Base-by-base conservation (phyloP, 2,329 filamentous ascomycete genomes). In the Fusarium keratoplasticum region DNA sequence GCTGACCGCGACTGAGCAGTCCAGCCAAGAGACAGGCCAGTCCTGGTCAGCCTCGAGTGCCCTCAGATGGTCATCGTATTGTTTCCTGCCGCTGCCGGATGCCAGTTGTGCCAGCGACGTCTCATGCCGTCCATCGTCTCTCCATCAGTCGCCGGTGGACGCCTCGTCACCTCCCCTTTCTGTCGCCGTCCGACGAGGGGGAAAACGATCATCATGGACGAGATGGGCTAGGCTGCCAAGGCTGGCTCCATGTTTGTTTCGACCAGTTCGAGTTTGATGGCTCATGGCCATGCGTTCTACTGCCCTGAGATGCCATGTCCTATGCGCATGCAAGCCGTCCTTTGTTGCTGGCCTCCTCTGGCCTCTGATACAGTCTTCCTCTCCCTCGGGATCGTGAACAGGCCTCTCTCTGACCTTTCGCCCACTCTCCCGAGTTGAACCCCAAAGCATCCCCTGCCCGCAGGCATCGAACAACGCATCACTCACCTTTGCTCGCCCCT, bases 311-410 rank as follows among this genome's bases (percentile, higher is more conserved):
- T 69, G 36, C 55, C 66, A 66, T 62, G 65, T 55, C 54, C 44
- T 61, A 69, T 71, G 66, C 42, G 42, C 71, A 74, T 74, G 68
- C 72, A 73, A 42, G 61, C 62, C 40, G 44, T 71, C 38, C 42
- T 69, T 62, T 67, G 66, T 68, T 66, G 18, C 38, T 54, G 65
- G 50, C 54, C 66, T 59, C 60, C 64, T 68, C 62, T 66, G 36
- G 42, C 65, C 74, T 76, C 60, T 74, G 66, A 72, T 61, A 61
- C 71, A 66, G 67, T 70, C 67, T 73, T 67, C 71, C 71, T 76
- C 67, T 76, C 67, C 66, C 69, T 78, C 76, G 73, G 73, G 70
- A 77, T 73, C 64, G 73, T 60, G 77, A 76, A 79, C 77, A 79
- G 77, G 68, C 77, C 77, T 78, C 74, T 71, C 61, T 73, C 71